Base-by-base conservation (phyloP, 2,329 filamentous ascomycete genomes). In the Botrytis galanthina region DNA sequence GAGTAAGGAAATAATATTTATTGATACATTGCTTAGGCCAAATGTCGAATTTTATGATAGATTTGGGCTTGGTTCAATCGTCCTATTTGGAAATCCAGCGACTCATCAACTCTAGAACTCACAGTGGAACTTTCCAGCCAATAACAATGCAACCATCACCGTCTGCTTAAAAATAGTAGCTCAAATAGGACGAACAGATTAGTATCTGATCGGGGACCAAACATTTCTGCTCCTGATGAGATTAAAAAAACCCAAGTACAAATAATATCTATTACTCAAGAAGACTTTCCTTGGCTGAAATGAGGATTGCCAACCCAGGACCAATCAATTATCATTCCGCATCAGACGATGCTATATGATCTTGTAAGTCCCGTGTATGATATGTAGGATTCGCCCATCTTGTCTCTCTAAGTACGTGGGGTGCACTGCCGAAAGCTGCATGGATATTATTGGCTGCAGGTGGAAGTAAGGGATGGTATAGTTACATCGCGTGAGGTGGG, bases 11-110 rank as follows among this genome's bases (percentile, higher is more conserved):
- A 39, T 9, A 26, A 10, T 0, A 48, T 4, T 22, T 1, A 26
- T 22, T 26, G 4, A 48, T 1, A 10, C 22, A 26, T 48, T 10
- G 20, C 5, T n/a, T 14, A 51, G 4, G n/a, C 0, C 4, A 12
- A 51, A 1, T 5, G 10, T 12, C 4, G 2, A 14, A 14, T 26
- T 26, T 26, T 0, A 2, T 6, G 0, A 5, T 5, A 5, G 12
- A 26, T 51, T 9, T 51, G 48, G 10, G 4, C 0, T 26, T 10
- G 46, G 10, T 12, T 48, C 3, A 48, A 26, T 10, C 22, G 46
- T n/a, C 22, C 48, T 51, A 2, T 14, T 51, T 6, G 26, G 48
- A 26, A 6, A n/a, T 51, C 2, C 22, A n/a, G 10, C 22, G 3
- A 51, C 0, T 51, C 4, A 26, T n/a, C 22, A 12, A 5, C 20